Evolutionary conservation across 495 filamentous ascomycete genomes (phyloP).

Genomic region (Saxophila tyrrhenica): DNA sequence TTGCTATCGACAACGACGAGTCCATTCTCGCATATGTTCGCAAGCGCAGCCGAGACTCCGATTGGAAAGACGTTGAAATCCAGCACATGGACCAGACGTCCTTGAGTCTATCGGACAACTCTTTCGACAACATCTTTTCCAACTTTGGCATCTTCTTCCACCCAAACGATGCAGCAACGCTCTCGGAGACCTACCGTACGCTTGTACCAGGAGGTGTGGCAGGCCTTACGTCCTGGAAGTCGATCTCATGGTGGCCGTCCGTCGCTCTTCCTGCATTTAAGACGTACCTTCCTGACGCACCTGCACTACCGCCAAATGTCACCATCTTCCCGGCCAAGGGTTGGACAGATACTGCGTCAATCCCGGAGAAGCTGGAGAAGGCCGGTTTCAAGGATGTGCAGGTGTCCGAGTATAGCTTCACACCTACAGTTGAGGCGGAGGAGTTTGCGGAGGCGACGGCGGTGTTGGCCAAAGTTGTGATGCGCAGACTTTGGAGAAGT

Average conservation of each 20-base stretch:
- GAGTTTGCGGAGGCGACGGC: slow-evolving; percentile 9
- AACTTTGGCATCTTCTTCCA: slow-evolving; percentile 54
- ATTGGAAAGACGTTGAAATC: slow-evolving; percentile 3
- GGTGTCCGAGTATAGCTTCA: slow-evolving; percentile 7
- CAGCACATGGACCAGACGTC: slow-evolving; percentile 3
- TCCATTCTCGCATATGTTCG: background rate
- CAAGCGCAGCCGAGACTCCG: background rate
- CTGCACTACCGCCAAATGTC: background rate
- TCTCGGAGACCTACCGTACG: background rate
- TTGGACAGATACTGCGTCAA: slow-evolving; percentile 2
- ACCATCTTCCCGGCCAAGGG: slow-evolving; percentile 1
- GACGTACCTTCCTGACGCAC: slow-evolving; percentile 3
- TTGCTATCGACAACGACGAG: slow-evolving; percentile 8
- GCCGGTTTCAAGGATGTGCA: slow-evolving; percentile 6
- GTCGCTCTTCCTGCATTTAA: slow-evolving; percentile 5
- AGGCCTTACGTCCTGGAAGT: slow-evolving; percentile 7
- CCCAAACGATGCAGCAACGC: background rate
- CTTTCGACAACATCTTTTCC: slow-evolving; percentile 51
- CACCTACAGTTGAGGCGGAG: slow-evolving; percentile 3
- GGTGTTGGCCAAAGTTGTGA: slow-evolving; percentile 4
- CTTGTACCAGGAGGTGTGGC: background rate
- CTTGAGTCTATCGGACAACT: background rate
- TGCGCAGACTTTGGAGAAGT: background rate
- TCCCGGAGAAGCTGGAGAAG: slow-evolving; percentile 3
- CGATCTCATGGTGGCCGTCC: slow-evolving; percentile 4